These are phyloP conservation scores for Whalleya microplaca DNA, from an alignment of 2,329 filamentous ascomycete genomes.

Conservation along the genomic window DNA sequence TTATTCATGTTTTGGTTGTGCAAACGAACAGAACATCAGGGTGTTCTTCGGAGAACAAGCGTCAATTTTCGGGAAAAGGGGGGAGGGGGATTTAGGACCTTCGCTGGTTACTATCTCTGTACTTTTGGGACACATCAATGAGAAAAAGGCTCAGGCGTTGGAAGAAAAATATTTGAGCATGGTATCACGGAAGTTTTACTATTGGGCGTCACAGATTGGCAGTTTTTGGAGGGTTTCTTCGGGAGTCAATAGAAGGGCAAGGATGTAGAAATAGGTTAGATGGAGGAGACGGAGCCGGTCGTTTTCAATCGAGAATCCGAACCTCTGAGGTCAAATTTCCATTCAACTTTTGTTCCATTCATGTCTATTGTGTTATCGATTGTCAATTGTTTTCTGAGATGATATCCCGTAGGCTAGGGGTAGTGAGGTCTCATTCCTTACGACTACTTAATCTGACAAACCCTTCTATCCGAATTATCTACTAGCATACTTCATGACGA, in stretches of 20 bases:
- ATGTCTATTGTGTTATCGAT: neutral
- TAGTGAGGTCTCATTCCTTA: neutral
- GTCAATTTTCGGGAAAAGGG: neutral
- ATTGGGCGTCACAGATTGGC: neutral
- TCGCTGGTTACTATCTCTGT: neutral
- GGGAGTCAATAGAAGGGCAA: neutral
- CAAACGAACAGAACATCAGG: neutral
- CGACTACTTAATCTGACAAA: neutral
- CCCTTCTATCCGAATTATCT: neutral
- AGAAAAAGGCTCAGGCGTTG: neutral
- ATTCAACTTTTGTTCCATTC: neutral
- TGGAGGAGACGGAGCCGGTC: neutral
- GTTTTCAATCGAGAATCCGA: neutral
- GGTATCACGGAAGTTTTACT: neutral
- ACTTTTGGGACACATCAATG: neutral
- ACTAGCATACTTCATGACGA: neutral
- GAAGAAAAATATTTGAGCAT: neutral
- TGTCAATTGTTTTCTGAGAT: neutral
- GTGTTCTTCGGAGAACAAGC: neutral
- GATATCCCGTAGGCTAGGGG: neutral
- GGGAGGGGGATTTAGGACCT: neutral
- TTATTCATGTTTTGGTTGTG: neutral
- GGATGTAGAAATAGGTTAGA: neutral
- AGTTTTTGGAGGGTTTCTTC: neutral
- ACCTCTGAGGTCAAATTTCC: neutral